Evolutionary conservation across 2,329 filamentous ascomycete species (phyloP), one percentile per base, ranked within the genome.

Genomic region (Stagonosporopsis rhizophila): DNA sequence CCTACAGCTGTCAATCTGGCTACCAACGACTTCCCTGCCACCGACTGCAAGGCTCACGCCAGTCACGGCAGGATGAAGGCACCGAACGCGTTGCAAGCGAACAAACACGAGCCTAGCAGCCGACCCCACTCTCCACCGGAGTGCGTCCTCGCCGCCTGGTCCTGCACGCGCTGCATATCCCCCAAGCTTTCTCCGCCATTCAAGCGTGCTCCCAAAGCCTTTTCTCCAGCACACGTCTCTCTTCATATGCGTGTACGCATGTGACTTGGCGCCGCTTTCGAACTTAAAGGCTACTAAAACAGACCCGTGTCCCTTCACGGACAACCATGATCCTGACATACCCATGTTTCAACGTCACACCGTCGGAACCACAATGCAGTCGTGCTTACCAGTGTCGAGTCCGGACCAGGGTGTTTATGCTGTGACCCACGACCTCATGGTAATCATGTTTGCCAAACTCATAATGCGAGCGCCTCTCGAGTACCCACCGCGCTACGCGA

Each of bases 1-100:
- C 70, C 65, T 71, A 67, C 65, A 61, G 60, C 62, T 72, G 66
- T 69, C 67, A 68, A 62, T 58, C 56, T 60, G 46, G 60, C 59
- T 59, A 61, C 65, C 56, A 56, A 56, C 59, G 46, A 53, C 48
- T 58, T 65, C 68, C 69, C 56, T 71, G 68, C 58, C 45, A 52
- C 38, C 32, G 59, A 62, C 59, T 45, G 56, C 60, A 57, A 61
- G 58, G 61, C 68, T 65, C 53, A 61, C 65, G 66, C 67, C 65
- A 68, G 64, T 60, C 61, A 64, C 63, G 40, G 59, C 58, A 52
- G 52, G 53, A 48, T 64, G 57, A 63, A 59, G 60, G 56, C n/a
- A 58, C 60, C 39, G 57, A 44, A 52, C 58, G 45, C 47, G 50
- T 56, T 52, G 58, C 59, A 57, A 66, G 66, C 62, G 59, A 61